A percentile compares a stretch with the other conserved stretches of the same genome.
Conservation (phyloP, 2,329 filamentous ascomycete species). For the Verticillium dahliae region DNA sequence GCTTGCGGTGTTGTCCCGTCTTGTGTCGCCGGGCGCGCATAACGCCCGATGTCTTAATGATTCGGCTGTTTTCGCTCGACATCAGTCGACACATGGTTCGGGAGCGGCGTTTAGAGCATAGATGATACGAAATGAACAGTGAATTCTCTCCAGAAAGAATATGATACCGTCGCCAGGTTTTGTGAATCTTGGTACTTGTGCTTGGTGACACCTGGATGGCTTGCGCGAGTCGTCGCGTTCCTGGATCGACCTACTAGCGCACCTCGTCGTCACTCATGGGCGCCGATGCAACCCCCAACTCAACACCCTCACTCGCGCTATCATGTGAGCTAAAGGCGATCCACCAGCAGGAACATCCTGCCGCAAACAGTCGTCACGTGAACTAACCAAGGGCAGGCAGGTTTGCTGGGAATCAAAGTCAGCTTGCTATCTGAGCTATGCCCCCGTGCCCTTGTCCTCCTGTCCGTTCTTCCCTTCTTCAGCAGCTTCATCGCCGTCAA, state of each 20-base stretch:
- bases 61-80: conserved; percentile 2
- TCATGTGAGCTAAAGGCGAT: background rate
- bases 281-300: background rate
- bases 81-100: background rate
- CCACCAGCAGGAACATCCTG: background rate
- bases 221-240: background rate
- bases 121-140: conserved; percentile 2
- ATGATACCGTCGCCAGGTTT: too few species aligned
- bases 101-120: conserved; percentile 14
- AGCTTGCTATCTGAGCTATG: background rate
- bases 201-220: background rate
- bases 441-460: background rate
- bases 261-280: background rate
- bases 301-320: background rate
- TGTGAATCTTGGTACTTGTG: background rate
- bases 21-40: background rate
- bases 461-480: conserved; percentile 15
- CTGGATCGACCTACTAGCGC: background rate
- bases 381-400: background rate
- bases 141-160: background rate
- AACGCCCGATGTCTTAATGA: conserved; percentile 1
- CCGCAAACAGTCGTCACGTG: too few species aligned
- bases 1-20: background rate
- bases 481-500: conserved; percentile 10
- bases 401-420: background rate